phyloP scores from a whole-genome alignment of 352 stramenopile species.

The Pythium brachiatum region DNA sequence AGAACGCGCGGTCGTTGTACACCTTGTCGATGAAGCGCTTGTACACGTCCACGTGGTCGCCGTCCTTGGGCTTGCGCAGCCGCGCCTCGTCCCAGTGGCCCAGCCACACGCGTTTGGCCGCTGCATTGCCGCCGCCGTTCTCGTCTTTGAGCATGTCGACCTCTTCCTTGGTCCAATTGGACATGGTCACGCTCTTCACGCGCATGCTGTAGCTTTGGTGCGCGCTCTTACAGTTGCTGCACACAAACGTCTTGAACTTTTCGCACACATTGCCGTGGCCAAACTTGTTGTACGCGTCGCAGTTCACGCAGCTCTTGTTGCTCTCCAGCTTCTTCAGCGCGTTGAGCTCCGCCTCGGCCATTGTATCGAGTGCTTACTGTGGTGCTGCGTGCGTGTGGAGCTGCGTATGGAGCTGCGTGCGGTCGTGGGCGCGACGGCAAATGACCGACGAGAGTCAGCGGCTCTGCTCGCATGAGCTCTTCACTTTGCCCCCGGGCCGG shows the following conservation, averaged over 20 bases:
- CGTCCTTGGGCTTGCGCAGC: slow-evolving; percentile 68
- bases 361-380: background rate
- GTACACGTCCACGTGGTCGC: slow-evolving; percentile 81
- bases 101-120: slow-evolving; percentile 84
- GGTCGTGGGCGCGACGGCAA: background rate
- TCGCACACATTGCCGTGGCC: slow-evolving; percentile 92
- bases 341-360: slow-evolving; percentile 70
- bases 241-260: slow-evolving; percentile 93
- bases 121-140: slow-evolving; percentile 88
- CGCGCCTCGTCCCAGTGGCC: slow-evolving; percentile 68
- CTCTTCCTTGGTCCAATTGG: slow-evolving; percentile 90
- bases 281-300: slow-evolving; percentile 86
- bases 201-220: slow-evolving; percentile 94
- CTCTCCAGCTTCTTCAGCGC: slow-evolving; percentile 78
- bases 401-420: no score
- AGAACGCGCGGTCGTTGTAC: slow-evolving; percentile 83
- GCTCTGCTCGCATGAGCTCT: background rate
- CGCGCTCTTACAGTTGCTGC: slow-evolving; percentile 93
- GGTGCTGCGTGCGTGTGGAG: slow-evolving; percentile 3
- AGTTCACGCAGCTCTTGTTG: slow-evolving; percentile 88
- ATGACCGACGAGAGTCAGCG: background rate
- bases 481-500: background rate
- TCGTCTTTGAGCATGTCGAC: slow-evolving; percentile 85
- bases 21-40: slow-evolving; percentile 85
- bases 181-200: slow-evolving; percentile 96